Base-by-base conservation (phyloP, 768 basidiomycete species). In the Kwoniella sp. region DNA sequence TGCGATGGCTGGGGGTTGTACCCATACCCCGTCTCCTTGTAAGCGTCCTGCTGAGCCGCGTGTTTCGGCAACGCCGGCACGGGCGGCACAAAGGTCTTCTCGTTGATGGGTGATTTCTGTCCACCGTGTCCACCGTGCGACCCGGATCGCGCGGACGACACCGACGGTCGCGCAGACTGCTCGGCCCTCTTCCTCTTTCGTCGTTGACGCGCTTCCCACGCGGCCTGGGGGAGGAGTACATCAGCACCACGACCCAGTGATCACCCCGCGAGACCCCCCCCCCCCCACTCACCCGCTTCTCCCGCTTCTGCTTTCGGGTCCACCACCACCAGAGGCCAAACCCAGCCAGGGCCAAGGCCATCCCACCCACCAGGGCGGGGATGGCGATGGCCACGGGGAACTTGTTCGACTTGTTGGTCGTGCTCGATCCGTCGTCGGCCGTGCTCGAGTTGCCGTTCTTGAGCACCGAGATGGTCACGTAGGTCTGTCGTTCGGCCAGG, bases 301-400 rank as follows among this genome's bases (percentile, higher is more conserved):
- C 53, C 26, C 54, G 33, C 58, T 52, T 56, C 15, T 50, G 42
- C 27, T 56, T 32, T 23, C 52, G 53, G 29, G 33, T 34, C 33
- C 46, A 41, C 50, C 52, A 68, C 45, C 38, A 62, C 48, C 50
- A 68, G 8, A 59, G 25, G 4, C 57, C 43, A 31, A 61, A 61
- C 9, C 44, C 61, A 1, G 46, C 36, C 8, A 64, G 6, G 12
- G 66, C 66, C 26, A 63, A 29, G 6, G 60, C 62, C 66, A 68
- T 68, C 6, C 66, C 66, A 9, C 66, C 66, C 14, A 62, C 53
- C 33, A 68, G 40, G 5, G 66, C 66, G 5, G 66, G 66, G 5
- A 68, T 51, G 32, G 66, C 66, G 14, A 68, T 59, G 11, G 57
- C 56, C 0, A 68, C 62, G 1, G 66, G 66, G 47, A 68, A 56